Evolutionary conservation across 2,329 filamentous ascomycete genomes (phyloP).

Genomic region (Hypoxylon sp.): DNA sequence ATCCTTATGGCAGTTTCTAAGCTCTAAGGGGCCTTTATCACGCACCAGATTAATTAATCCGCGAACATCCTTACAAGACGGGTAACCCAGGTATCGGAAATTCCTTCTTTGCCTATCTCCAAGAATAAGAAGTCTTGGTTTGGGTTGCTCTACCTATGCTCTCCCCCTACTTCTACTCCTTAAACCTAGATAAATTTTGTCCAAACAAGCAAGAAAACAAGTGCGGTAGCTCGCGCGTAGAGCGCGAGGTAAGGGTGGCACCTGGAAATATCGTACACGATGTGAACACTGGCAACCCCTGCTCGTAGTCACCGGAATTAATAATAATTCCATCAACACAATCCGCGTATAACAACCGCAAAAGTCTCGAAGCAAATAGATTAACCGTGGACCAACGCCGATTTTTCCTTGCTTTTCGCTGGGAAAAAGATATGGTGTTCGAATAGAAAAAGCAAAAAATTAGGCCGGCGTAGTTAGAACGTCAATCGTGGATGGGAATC

Average conservation of each 20-base stretch:
- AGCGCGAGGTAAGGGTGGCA: neutral
- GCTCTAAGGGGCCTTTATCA: neutral
- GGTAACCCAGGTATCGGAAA: conserved; percentile 1
- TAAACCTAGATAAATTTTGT: conserved; percentile 37
- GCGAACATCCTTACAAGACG: neutral
- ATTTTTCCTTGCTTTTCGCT: conserved; percentile 33
- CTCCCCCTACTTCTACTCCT: conserved; percentile 40
- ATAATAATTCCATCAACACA: conserved; percentile 16
- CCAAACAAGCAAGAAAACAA: conserved; percentile 16
- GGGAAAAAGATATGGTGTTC: conserved; percentile 13
- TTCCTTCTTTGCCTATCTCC: conserved; percentile 24
- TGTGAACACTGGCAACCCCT: conserved; percentile 26
- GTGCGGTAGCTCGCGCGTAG: conserved; percentile 4
- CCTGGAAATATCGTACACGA: conserved; percentile 36
- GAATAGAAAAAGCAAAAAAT: conserved; percentile 29
- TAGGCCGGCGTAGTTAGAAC: conserved; percentile 34
- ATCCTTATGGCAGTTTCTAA: neutral
- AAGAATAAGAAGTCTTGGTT: conserved; percentile 13
- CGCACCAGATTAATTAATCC: neutral
- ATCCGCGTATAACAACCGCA: conserved; percentile 9
- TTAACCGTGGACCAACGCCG: conserved; percentile 38
- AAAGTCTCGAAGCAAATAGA: conserved; percentile 22
- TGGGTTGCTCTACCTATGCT: conserved; percentile 17
- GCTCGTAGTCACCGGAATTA: conserved; percentile 25
- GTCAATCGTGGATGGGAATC: conserved; percentile 42